A percentile compares a stretch with the other conserved stretches of the same genome.
Evolutionary conservation across 768 basidiomycete genomes (phyloP).

Genomic region (Hypholoma sublateritium): DNA sequence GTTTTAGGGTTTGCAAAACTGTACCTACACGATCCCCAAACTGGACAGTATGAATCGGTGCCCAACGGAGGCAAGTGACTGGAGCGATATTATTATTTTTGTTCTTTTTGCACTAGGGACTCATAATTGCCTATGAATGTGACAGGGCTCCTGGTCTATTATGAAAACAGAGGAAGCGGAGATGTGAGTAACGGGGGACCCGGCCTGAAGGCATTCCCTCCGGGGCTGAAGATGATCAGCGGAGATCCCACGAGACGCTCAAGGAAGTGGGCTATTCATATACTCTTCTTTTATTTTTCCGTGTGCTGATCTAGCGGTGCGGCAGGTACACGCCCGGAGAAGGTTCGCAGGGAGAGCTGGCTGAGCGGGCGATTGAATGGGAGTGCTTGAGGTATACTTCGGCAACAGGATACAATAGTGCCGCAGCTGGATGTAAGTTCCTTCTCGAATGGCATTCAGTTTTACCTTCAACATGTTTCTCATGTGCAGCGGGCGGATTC

Average conservation of each 20-base stretch:
- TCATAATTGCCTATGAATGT: neutral
- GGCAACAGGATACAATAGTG: conserved; percentile 28
- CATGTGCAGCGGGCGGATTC: conserved; percentile 32
- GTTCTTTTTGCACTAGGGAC: neutral
- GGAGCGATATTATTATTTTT: neutral
- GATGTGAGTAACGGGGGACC: conserved; percentile 37
- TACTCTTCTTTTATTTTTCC: neutral
- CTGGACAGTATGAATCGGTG: conserved; percentile 35
- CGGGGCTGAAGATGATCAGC: conserved; percentile 42
- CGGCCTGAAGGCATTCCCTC: conserved; percentile 42
- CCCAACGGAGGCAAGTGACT: conserved; percentile 32
- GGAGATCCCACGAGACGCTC: conserved; percentile 38
- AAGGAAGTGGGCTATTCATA: conserved; percentile 25
- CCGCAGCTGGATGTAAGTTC: conserved; percentile 10
- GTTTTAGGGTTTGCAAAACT: conserved; percentile 39
- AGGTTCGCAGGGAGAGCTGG: conserved; percentile 40
- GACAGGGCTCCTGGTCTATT: conserved; percentile 39
- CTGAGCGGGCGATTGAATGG: conserved; percentile 39
- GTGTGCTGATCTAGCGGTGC: neutral
- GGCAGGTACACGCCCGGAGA: conserved; percentile 26
- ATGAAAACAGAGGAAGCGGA: conserved; percentile 39
- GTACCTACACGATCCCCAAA: conserved; percentile 40
- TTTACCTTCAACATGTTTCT: no score
- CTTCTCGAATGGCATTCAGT: neutral
- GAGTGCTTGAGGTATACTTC: conserved; percentile 39